Evolutionary conservation across 23 red algal species (phyloP).

Genomic region (Chondrus crispus): DNA sequence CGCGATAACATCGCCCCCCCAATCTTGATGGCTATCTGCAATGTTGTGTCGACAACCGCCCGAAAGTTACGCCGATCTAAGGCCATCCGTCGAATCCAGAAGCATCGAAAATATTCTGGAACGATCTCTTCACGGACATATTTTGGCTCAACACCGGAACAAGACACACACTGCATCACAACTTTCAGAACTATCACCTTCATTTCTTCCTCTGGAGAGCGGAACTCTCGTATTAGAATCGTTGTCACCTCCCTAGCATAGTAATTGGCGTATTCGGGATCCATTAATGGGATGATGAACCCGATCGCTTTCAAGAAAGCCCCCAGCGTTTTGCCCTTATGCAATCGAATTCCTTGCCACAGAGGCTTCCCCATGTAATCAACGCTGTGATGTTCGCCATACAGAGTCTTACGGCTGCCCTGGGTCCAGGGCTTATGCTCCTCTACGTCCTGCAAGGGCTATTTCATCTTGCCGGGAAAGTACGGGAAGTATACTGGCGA

Average conservation of each 20-base stretch:
- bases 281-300: constrained; percentile 81
- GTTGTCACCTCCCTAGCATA: constrained; percentile 77
- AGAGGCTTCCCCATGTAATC: constrained; percentile 77
- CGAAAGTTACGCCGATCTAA: constrained; percentile 66
- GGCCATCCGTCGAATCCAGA: constrained; percentile 91
- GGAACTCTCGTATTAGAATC: constrained; percentile 81
- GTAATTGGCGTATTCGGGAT: constrained; percentile 81
- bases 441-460: constrained; percentile 85
- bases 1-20: constrained; percentile 74
- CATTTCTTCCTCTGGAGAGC: constrained; percentile 91
- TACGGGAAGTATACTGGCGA: constrained; percentile 89
- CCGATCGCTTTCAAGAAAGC: constrained; percentile 93
- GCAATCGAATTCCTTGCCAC: constrained; percentile 85
- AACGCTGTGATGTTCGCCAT: constrained; percentile 89
- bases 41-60: constrained; percentile 77
- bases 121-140: constrained; percentile 79
- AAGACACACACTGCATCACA: constrained; percentile 76
- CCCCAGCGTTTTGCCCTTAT: constrained; percentile 76
- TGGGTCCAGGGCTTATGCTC: constrained; percentile 79
- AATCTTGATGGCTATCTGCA: constrained; percentile 83
- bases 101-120: constrained; percentile 83
- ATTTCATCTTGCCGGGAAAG: constrained; percentile 89
- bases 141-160: constrained; percentile 70
- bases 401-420: constrained; percentile 60
- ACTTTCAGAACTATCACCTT: constrained; percentile 85